Evolutionary conservation across 495 filamentous ascomycete genomes (phyloP), one percentile per base, ranked within the genome.

Genomic region (Penicillium cinerascens): DNA sequence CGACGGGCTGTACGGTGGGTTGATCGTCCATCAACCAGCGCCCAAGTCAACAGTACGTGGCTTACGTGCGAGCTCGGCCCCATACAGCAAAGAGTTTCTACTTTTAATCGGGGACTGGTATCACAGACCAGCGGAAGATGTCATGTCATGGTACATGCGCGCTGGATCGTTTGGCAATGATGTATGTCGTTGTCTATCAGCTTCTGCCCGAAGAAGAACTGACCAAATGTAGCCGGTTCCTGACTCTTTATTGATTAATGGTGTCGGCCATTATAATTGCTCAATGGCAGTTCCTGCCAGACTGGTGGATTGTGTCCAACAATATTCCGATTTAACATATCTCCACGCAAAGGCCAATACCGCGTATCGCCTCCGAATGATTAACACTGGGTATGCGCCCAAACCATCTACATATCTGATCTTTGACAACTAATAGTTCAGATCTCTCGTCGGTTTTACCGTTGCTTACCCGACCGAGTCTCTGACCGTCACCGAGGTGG

Each of bases 1-100:
- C 6, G 88, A 93, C 65, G 88, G 88, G 10, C 72, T 90, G 16
- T 80, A 86, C 56, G 88, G 86, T 1, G 80, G 87, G 1, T 63
- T 93, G 16, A 79, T 92, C 27, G 73, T 93, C 20, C 81, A 91
- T 51, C 81, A 89, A 45, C 82, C 84, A 3, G 57, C 51, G 6
- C 53, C 64, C 25, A 62, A 49, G 35, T 55, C 67, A 9, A 61
- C 62, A 9, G 60, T 65, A n/a, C 53, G 67, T 9, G 67, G 67
- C 29, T 50, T 69, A n/a, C 49, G 9, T 45, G 52, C 3, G 22
- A 26, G 3, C 13, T 15, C 29, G 1, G 8, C 10, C 13, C 29
- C 4, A 13, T 74, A 75, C 46, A 70, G 78, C 5, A 63, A 72
- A 22, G 72, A 75, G 25, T 40, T 69, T 15, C 47, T 81, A 25